Conservation (phyloP, 1,139 yeast species). For the Williopsis jadinii region DNA sequence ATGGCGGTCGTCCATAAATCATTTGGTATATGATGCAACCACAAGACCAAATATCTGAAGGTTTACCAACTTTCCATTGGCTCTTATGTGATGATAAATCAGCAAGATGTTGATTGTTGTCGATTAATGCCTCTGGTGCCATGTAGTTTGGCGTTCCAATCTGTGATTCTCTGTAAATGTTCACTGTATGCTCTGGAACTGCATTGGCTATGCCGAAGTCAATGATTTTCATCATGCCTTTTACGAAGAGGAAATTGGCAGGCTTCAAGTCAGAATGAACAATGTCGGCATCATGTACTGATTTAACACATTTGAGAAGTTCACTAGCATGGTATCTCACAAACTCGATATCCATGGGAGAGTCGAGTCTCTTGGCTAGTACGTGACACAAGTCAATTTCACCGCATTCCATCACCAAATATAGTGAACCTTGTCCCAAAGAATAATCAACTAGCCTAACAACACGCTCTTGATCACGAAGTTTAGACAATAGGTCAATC, state of each 20-base stretch:
- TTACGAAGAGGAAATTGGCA: conserved; percentile 85
- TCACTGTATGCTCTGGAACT: conserved; percentile 87
- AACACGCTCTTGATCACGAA: conserved; percentile 63
- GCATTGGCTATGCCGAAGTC: conserved; percentile 97
- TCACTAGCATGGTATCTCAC: conserved; percentile 79
- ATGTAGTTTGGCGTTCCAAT: conserved; percentile 95
- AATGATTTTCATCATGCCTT: conserved; percentile 78
- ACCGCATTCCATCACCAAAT: conserved; percentile 91
- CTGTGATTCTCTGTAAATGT: conserved; percentile 83
- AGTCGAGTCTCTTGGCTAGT: conserved; percentile 46
- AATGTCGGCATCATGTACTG: conserved; percentile 81
- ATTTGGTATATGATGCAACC: conserved; percentile 95
- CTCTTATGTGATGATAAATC: conserved; percentile 25
- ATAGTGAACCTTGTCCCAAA: conserved; percentile 54
- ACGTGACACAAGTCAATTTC: conserved; percentile 87
- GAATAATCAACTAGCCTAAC: conserved; percentile 74
- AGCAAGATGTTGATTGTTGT: conserved; percentile 23
- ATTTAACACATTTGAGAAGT: conserved; percentile 74
- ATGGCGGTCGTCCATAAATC: conserved; percentile 92
- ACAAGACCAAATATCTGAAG: conserved; percentile 97
- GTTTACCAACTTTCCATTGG: conserved; percentile 88
- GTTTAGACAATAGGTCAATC: conserved; percentile 60
- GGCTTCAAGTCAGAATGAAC: conserved; percentile 96
- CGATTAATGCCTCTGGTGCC: conserved; percentile 94
- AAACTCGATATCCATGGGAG: conserved; percentile 65